A percentile compares a stretch with the other conserved stretches of the same genome.
Evolutionary conservation across 371 early-diverging fungal species (phyloP).

Genomic region (Zopfochytrium polystomum): DNA sequence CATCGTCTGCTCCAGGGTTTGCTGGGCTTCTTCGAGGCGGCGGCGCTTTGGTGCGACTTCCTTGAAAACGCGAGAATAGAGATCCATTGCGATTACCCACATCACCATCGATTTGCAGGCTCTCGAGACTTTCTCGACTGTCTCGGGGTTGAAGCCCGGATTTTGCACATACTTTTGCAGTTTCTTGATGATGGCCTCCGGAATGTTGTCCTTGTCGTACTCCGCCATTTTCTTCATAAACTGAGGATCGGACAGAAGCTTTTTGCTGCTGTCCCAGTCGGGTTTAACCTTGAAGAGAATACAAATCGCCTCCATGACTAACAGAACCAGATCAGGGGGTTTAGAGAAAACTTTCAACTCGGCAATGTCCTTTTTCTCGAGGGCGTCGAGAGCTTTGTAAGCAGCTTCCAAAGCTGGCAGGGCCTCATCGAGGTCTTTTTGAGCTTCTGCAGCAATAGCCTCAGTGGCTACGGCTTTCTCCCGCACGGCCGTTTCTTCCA

Average conservation of each 20-base stretch:
- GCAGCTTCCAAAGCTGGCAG: slow-evolving; percentile 48
- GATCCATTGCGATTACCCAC: slow-evolving; percentile 57
- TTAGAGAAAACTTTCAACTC: slow-evolving; percentile 52
- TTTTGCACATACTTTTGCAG: slow-evolving; percentile 42
- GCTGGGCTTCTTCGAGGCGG: slow-evolving; percentile 45
- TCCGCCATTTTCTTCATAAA: slow-evolving; percentile 48
- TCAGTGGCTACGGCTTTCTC: slow-evolving; percentile 43
- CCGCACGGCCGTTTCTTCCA: slow-evolving; percentile 45
- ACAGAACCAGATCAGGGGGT: slow-evolving; percentile 46
- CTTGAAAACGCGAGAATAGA: slow-evolving; percentile 49
- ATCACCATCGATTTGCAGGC: slow-evolving; percentile 47
- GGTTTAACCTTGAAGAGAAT: slow-evolving; percentile 49
- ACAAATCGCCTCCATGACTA: slow-evolving; percentile 52
- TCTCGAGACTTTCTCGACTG: slow-evolving; percentile 46
- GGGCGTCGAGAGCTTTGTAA: slow-evolving; percentile 46
- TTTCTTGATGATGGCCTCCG: slow-evolving; percentile 42
- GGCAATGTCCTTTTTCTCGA: slow-evolving; percentile 52
- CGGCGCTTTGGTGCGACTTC: slow-evolving; percentile 49
- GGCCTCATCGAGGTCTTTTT: slow-evolving; percentile 49
- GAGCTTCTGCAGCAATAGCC: slow-evolving; percentile 43
- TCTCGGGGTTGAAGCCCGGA: slow-evolving; percentile 45
- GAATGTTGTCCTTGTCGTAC: slow-evolving; percentile 48
- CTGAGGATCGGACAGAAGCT: slow-evolving; percentile 43
- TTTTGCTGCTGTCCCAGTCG: slow-evolving; percentile 50
- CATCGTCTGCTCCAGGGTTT: slow-evolving; percentile 34